Percentiles rank a stretch among this genome's conserved stretches.
These are phyloP conservation scores for Puccinia polysora DNA, from an alignment of 1,284 basidiomycete species.

Conservation along the genomic window DNA sequence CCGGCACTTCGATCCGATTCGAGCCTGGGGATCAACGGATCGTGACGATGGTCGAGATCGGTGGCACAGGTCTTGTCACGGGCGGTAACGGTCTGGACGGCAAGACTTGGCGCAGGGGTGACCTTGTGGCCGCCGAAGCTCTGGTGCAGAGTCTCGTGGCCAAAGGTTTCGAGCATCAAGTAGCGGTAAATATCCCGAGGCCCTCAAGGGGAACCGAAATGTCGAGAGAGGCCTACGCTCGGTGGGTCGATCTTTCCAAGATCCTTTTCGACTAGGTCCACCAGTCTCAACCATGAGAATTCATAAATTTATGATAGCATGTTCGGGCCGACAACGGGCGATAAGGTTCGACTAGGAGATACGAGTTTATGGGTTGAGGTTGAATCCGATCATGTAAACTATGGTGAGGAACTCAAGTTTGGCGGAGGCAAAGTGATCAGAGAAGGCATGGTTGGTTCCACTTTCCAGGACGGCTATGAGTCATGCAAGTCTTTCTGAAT, in stretches of 20 bases:
- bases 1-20: constrained; percentile 92
- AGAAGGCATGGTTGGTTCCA: constrained; percentile 68
- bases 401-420: constrained; percentile 94
- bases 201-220: constrained; percentile 47
- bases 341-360: constrained; percentile 81
- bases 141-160: constrained; percentile 60
- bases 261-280: background rate
- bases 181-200: constrained; percentile 49
- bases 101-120: constrained; percentile 57
- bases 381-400: constrained; percentile 76
- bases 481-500: background rate
- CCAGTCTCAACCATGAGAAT: too few relatives aligned
- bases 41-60: constrained; percentile 74
- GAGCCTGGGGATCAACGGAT: constrained; percentile 87
- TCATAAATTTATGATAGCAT: constrained; percentile 58
- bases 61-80: constrained; percentile 66
- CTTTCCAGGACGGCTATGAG: background rate
- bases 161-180: constrained; percentile 52
- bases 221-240: constrained; percentile 59
- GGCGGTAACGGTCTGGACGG: constrained; percentile 68
- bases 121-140: constrained; percentile 59
- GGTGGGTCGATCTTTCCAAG: too few relatives aligned
- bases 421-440: constrained; percentile 90
- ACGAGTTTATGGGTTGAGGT: constrained; percentile 88
- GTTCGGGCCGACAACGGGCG: constrained; percentile 91